Conservation (phyloP, 805 yeast species). For the Torulaspora delbrueckii region DNA sequence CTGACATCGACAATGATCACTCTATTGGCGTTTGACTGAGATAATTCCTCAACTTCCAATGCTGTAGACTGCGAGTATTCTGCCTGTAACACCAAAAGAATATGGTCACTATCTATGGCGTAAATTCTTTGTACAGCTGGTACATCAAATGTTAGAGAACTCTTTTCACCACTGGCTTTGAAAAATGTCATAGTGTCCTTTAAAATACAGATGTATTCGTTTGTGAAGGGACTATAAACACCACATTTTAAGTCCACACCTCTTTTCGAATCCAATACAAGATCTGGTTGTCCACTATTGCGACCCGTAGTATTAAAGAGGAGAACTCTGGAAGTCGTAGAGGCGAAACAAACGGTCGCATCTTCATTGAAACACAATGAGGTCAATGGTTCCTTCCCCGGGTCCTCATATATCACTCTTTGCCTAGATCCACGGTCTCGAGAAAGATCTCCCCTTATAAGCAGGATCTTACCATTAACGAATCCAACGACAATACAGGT, state of each 20-base stretch:
- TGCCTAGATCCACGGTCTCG: constrained; percentile 91
- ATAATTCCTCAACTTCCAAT: constrained; percentile 30
- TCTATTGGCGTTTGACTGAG: constrained; percentile 42
- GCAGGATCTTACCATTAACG: constrained; percentile 64
- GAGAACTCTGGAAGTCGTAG: constrained; percentile 68
- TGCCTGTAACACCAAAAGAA: constrained; percentile 55
- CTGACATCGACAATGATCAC: constrained; percentile 62
- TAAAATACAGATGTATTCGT: constrained; percentile 59
- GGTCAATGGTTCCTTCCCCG: constrained; percentile 68
- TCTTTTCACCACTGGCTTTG: constrained; percentile 49
- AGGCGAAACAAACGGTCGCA: constrained; percentile 54
- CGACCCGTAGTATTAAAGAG: constrained; percentile 74
- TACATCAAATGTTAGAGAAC: constrained; percentile 51
- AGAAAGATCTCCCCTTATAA: constrained; percentile 81
- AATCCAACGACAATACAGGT: constrained; percentile 31
- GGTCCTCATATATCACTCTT: constrained; percentile 63
- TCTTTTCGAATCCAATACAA: constrained; percentile 39
- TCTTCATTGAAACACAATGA: constrained; percentile 54
- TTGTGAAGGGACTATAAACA: constrained; percentile 39
- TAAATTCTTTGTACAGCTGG: constrained; percentile 46
- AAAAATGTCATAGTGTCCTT: constrained; percentile 62
- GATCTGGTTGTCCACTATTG: constrained; percentile 60
- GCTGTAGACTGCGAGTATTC: constrained; percentile 34
- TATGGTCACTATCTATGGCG: constrained; percentile 48
- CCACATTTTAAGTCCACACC: constrained; percentile 46